A percentile compares a stretch with the other conserved stretches of the same genome.
These are phyloP conservation scores for Fusarium hainanense DNA, from an alignment of 2,329 filamentous ascomycete species.

Conservation along the genomic window DNA sequence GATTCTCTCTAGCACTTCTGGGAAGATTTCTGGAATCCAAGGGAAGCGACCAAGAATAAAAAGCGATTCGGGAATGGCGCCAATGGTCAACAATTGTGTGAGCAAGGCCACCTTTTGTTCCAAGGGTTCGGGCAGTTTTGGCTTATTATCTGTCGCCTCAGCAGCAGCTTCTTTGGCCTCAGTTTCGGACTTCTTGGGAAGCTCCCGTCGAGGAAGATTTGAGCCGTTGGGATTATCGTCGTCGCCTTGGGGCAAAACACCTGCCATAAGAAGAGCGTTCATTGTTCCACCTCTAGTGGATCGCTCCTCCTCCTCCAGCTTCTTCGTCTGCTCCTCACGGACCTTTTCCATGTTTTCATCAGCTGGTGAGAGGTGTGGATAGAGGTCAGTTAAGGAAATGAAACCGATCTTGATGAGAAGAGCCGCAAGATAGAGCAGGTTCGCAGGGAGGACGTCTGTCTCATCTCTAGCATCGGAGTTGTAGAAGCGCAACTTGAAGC, in stretches of 20 bases:
- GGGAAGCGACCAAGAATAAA: conserved; percentile 93
- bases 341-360: conserved; percentile 86
- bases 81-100: conserved; percentile 87
- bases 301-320: conserved; percentile 81
- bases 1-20: conserved; percentile 81
- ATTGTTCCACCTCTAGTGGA: conserved; percentile 75
- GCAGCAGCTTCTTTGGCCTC: conserved; percentile 61
- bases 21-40: conserved; percentile 88
- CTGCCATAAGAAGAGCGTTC: conserved; percentile 89
- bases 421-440: conserved; percentile 90
- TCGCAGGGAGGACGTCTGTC: conserved; percentile 84
- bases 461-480: conserved; percentile 80
- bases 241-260: conserved; percentile 72
- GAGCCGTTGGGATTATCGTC: conserved; percentile 74
- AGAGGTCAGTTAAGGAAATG: conserved; percentile 89
- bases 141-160: conserved; percentile 59
- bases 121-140: conserved; percentile 73
- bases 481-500: conserved; percentile 97
- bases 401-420: conserved; percentile 97
- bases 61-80: conserved; percentile 90
- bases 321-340: conserved; percentile 75
- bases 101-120: conserved; percentile 91
- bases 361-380: conserved; percentile 87
- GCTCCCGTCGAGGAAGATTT: conserved; percentile 61
- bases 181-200: conserved; percentile 62